These are phyloP conservation scores for Xylariaceae sp. DNA, from an alignment of 2,329 filamentous ascomycete genomes.

Conservation along the genomic window DNA sequence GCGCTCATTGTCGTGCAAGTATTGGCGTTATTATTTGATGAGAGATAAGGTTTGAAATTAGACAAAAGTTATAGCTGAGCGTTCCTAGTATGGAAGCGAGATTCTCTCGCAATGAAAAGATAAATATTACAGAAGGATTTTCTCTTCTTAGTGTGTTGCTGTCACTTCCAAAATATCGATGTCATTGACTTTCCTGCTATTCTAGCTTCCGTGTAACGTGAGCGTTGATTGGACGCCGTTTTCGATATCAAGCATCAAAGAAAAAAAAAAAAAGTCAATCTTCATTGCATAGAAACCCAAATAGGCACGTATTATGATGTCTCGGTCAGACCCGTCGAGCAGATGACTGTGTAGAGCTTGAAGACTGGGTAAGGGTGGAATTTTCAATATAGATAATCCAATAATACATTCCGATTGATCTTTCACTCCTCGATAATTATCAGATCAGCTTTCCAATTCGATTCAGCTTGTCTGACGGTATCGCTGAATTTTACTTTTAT, in stretches of 20 bases:
- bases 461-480: too few relatives aligned
- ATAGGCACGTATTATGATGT: too few relatives aligned
- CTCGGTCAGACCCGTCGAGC: conserved; percentile 61
- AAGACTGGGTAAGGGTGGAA: too few relatives aligned
- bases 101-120: not conserved
- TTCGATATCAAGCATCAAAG: conserved; percentile 63
- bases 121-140: not conserved
- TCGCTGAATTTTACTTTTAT: too few relatives aligned
- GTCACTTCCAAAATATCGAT: not conserved
- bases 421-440: too few relatives aligned
- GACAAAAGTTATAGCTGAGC: not conserved
- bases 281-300: conserved; percentile 67
- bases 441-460: too few relatives aligned
- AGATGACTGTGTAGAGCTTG: conserved; percentile 63
- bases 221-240: conserved; percentile 51
- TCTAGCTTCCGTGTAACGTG: not conserved
- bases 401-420: conserved; percentile 64
- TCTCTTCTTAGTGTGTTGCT: not conserved
- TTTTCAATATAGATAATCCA: conserved; percentile 67
- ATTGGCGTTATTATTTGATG: not conserved
- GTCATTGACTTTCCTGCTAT: conserved; percentile 3
- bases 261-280: conserved; percentile 60
- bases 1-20: conserved; percentile 7
- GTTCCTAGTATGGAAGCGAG: not conserved
- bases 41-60: too few relatives aligned